These are phyloP conservation scores for Peronospora destructor DNA, from an alignment of 352 stramenopile species.

Conservation along the genomic window DNA sequence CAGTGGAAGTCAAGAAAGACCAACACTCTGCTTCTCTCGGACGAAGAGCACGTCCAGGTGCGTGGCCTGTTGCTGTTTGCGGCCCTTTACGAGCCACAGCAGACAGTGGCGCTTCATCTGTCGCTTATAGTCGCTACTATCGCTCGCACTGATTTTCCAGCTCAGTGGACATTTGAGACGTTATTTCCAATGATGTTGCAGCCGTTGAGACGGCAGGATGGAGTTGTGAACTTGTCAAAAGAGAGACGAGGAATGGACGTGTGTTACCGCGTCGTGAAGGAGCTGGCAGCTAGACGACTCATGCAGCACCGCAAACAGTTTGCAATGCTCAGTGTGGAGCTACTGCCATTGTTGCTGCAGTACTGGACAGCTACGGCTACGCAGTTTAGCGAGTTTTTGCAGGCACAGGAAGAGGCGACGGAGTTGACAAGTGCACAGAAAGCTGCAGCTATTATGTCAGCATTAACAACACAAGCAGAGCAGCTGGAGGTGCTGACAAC, in stretches of 20 bases:
- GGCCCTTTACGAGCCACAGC: conserved; percentile 55
- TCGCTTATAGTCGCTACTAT: conserved; percentile 59
- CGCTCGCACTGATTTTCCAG: conserved; percentile 67
- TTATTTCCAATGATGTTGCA: conserved; percentile 64
- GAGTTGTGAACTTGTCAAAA: conserved; percentile 7
- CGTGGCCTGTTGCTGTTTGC: conserved; percentile 52
- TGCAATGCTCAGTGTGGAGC: conserved; percentile 53
- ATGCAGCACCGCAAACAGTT: conserved; percentile 82
- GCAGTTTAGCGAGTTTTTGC: conserved; percentile 31
- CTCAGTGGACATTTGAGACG: conserved; percentile 51
- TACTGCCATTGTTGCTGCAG: conserved; percentile 52
- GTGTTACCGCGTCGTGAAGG: conserved; percentile 72
- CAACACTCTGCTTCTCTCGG: conserved; percentile 24
- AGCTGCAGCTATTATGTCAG: conserved; percentile 7
- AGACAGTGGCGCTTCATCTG: conserved; percentile 53
- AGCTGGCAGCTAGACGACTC: conserved; percentile 66
- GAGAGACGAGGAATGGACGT: conserved; percentile 49
- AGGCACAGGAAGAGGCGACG: conserved; percentile 14
- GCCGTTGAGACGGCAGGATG: conserved; percentile 26
- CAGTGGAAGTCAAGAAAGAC: conserved; percentile 38
- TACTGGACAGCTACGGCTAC: conserved; percentile 43
- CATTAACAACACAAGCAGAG: conserved; percentile 12
- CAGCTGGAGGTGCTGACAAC: conserved; percentile 40
- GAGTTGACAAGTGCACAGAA: conserved; percentile 6
- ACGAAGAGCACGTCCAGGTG: conserved; percentile 41